Conservation (phyloP, 176 grass and related monocot species). For the Bromus sterilis region DNA sequence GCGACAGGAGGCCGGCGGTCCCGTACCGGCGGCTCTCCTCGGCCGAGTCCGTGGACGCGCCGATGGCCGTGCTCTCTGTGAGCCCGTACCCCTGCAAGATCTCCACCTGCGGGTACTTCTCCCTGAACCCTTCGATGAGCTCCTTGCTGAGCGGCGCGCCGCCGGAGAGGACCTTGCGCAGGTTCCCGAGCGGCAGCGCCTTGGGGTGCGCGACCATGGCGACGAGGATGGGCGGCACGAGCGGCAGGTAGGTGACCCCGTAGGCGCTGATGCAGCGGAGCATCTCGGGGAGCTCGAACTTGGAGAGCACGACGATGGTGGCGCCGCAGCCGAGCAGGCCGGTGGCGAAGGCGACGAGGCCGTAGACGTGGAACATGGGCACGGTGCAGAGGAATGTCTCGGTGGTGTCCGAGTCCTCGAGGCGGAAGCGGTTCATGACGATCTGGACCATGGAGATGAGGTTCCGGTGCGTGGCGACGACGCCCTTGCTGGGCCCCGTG, state of each 20-base stretch:
- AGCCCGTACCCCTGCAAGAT: conserved; percentile 91
- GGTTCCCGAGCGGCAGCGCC: conserved; percentile 44
- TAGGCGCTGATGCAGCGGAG: conserved; percentile 57
- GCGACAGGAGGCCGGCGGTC: conserved; percentile 79
- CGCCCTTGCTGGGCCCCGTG: conserved; percentile 87
- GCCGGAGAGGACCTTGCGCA: conserved; percentile 63
- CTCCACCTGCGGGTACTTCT: conserved; percentile 81
- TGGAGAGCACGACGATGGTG: conserved; percentile 83
- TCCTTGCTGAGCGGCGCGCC: conserved; percentile 80
- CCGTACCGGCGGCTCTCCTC: conserved; percentile 87
- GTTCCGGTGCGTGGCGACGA: conserved; percentile 82
- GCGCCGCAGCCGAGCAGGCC: conserved; percentile 85
- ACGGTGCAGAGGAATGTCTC: conserved; percentile 91
- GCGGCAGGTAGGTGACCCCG: conserved; percentile 79
- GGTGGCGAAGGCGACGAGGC: conserved; percentile 84
- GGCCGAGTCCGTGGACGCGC: conserved; percentile 83
- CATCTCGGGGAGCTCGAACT: conserved; percentile 85
- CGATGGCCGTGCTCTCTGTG: conserved; percentile 91
- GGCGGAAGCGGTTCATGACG: conserved; percentile 74
- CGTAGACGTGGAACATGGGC: conserved; percentile 97
- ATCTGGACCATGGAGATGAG: conserved; percentile 97
- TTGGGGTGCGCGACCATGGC: conserved; percentile 61
- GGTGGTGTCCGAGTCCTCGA: conserved; percentile 37
- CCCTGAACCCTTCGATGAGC: conserved; percentile 83
- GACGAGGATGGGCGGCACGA: conserved; percentile 87